Evolutionary conservation across 345 rosid species (phyloP).

Genomic region (Adansonia digitata): DNA sequence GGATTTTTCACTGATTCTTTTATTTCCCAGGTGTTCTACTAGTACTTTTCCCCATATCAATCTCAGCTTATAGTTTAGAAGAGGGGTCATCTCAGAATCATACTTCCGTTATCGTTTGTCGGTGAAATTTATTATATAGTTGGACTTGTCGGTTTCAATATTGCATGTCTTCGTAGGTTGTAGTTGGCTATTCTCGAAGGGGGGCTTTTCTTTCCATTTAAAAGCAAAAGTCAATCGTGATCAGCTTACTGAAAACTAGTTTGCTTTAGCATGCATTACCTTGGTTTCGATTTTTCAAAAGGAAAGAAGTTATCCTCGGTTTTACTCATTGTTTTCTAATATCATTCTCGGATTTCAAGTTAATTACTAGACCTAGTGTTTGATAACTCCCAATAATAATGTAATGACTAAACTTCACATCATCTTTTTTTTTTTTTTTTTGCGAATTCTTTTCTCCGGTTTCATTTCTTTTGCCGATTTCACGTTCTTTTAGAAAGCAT

Average conservation of each 20-base stretch:
- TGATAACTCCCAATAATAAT: neutral
- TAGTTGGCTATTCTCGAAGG: neutral
- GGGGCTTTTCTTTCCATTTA: neutral
- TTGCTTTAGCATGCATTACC: neutral
- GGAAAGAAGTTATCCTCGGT: neutral
- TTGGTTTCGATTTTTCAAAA: neutral
- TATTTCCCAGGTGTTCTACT: slow-evolving; percentile 28
- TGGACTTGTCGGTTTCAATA: neutral
- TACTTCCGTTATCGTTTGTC: neutral
- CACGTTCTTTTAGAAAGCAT: neutral
- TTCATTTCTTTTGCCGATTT: neutral
- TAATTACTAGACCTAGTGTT: neutral
- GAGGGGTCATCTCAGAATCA: neutral
- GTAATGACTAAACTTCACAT: neutral
- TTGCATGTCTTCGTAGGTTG: neutral
- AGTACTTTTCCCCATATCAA: slow-evolving; percentile 34
- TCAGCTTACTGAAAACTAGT: neutral
- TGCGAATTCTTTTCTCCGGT: neutral
- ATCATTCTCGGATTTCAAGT: neutral
- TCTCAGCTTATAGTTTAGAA: neutral
- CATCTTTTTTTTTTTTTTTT: neutral
- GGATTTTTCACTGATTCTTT: slow-evolving; percentile 25
- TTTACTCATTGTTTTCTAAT: neutral
- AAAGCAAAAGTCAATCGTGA: neutral
- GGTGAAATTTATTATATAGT: neutral